These are phyloP conservation scores for Leccinum variicolor DNA, from an alignment of 768 basidiomycete genomes.

Conservation along the genomic window DNA sequence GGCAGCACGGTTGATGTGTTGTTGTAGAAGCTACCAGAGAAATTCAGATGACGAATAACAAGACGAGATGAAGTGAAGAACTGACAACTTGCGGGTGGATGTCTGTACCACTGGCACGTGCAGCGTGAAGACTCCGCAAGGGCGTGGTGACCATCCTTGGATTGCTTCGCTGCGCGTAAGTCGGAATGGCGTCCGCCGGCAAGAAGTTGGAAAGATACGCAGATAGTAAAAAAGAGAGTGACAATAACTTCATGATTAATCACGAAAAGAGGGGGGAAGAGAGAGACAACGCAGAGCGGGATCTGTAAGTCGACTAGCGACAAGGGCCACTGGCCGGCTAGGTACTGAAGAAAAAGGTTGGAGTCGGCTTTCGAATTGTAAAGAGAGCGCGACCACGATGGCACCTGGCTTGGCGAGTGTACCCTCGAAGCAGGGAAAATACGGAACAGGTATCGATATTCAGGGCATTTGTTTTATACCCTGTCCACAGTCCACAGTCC, in stretches of 20 bases:
- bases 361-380: conserved; percentile 17
- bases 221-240: conserved; percentile 49
- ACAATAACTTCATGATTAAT: conserved; percentile 50
- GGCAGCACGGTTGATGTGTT: conserved; percentile 63
- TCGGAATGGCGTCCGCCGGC: conserved; percentile 28
- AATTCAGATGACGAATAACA: background rate
- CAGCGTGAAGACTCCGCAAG: conserved; percentile 34
- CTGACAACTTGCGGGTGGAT: conserved; percentile 45
- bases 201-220: conserved; percentile 47
- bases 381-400: conserved; percentile 7
- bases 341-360: background rate
- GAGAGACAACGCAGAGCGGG: background rate
- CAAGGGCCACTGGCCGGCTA: background rate
- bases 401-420: conserved; percentile 19
- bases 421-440: background rate
- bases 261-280: background rate
- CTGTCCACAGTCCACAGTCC: background rate
- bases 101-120: conserved; percentile 20
- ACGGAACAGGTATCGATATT: background rate
- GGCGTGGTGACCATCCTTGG: conserved; percentile 40
- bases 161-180: conserved; percentile 8
- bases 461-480: conserved; percentile 10
- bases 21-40: conserved; percentile 54
- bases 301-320: conserved; percentile 14
- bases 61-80: background rate